Base-by-base conservation (phyloP, 2,329 filamentous ascomycete species). In the Aspergillus fumigatus region DNA sequence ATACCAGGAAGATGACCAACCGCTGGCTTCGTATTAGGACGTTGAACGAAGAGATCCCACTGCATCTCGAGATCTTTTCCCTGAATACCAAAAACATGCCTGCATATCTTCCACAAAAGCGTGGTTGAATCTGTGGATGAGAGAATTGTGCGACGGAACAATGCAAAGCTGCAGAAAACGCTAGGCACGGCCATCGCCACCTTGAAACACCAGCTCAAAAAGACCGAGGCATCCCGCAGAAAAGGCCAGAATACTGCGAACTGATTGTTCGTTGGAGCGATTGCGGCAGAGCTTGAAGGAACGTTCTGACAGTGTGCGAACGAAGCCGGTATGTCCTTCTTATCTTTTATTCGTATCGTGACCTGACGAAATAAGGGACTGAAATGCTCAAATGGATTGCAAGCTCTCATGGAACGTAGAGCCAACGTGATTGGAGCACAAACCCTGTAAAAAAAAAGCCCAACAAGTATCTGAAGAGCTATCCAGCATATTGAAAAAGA, bases 241-340 rank as follows among this genome's bases (percentile, higher is more conserved):
- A 23, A 3, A 7, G 27, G 14, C 14, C 54, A 56, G 26, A 56
- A 32, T 11, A 32, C 51, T 7, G 27, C 29, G 14, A 56, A 48
- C 14, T 25, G 50, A n/a, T 6, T 51, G n/a, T 51, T 59, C 23
- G 8, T 27, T n/a, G 17, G 38, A 4, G 25, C 11, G 7, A 56
- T 59, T 23, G 27, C 48, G 1, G 5, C 11, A 2, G 8, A 53
- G 21, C 25, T 56, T n/a, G 14, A 7, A 3, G 3, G 9, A 14
- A 40, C 48, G 9, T 59, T 56, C 32, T 3, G 26, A 19, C 32
- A 14, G 7, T 56, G 56, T 38, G 56, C 51, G 4, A 40, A 19
- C 2, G 17, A 59, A 21, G 7, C 2, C 9, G 53, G 53, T 56
- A 49, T 32, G 26, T 32, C 8, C 21, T 49, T 50, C 32, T 1